Base-by-base conservation (phyloP, 176 grass and related monocot species). In the Alloteropsis semialata region DNA sequence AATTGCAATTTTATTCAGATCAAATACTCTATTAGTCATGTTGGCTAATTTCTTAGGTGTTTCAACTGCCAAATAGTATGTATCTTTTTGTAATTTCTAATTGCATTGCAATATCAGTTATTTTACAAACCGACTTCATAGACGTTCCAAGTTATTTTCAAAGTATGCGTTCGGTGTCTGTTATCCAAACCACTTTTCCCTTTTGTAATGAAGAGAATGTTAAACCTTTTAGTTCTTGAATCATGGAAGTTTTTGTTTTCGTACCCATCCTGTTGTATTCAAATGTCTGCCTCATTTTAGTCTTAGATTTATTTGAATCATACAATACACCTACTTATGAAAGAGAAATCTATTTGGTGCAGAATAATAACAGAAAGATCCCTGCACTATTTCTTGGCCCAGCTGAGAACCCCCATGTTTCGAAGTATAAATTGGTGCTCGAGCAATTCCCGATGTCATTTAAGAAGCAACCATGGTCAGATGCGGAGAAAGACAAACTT, bases 401-500 rank as follows among this genome's bases (percentile, higher is more conserved):
- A 43, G 65, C 59, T 49, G 87, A 98, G 64, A 93, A 98, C 38
- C 85, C 59, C 56, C 83, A 92, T 60, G 87, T 87, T 87, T 86
- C 85, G 4, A 87, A 88, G 42, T 98, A 93, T 75, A 93, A 79
- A 89, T 84, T 79, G 76, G 89, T 87, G 45, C 71, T 91, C 74
- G 82, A 90, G 87, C 89, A 89, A 86, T 93, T 93, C 72, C 92
- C 96, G 0, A 24, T 95, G 54, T 91, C 84, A 18, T 79, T 93
- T 60, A 84, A 75, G 33, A 98, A 90, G 80, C 84, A 91, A 32
- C 62, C 67, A 77, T 98, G 96, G 96, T 91, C 88, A 63, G 90
- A 87, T 75, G 67, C 27, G 5, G 96, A 98, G 62, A 98, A 86
- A 75, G 87, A 98, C 5, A 92, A 88, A 81, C 92, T 98, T 77